Evolutionary conservation across 2,329 filamentous ascomycete species (phyloP).

Genomic region (Cyphellophora europaea): DNA sequence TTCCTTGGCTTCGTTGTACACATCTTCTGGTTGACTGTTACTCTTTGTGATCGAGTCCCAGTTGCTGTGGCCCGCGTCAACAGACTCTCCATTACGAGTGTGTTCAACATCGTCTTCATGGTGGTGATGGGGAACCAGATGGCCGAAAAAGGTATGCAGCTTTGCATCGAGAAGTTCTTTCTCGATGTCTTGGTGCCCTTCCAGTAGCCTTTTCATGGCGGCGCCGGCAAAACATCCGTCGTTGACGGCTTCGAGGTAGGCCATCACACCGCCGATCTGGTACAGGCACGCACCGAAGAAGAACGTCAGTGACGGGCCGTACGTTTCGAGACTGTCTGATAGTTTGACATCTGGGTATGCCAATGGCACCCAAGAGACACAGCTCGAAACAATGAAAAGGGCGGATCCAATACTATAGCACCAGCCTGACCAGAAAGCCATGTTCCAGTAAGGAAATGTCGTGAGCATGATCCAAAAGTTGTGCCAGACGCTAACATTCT

Average conservation of each 20-base stretch:
- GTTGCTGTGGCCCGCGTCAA: conserved; percentile 1
- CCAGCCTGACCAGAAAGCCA: conserved; percentile 5
- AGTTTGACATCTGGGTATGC: conserved; percentile 1
- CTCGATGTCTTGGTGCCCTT: conserved; percentile 2
- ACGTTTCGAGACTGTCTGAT: not conserved
- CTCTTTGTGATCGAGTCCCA: not conserved
- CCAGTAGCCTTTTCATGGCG: conserved; percentile 3
- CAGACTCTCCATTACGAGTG: not conserved
- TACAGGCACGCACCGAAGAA: conserved; percentile 3
- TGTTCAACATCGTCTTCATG: conserved; percentile 2
- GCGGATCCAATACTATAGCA: conserved; percentile 3
- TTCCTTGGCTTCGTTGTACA: conserved; percentile 1
- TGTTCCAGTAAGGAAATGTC: conserved; percentile 5
- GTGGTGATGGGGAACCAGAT: conserved; percentile 4
- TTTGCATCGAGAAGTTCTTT: conserved; percentile 3
- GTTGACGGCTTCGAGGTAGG: conserved; percentile 4
- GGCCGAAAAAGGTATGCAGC: conserved; percentile 4
- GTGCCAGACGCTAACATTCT: not conserved
- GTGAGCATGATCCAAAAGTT: conserved; percentile 3
- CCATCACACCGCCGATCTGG: conserved; percentile 3
- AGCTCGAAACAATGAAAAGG: conserved; percentile 2
- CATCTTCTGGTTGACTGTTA: not conserved
- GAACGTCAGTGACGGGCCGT: conserved; percentile 2
- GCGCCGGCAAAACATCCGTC: conserved; percentile 3
- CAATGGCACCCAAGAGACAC: conserved; percentile 2